Conservation (phyloP, 176 grass and related monocot species). For the Alopecurus myosuroides region DNA sequence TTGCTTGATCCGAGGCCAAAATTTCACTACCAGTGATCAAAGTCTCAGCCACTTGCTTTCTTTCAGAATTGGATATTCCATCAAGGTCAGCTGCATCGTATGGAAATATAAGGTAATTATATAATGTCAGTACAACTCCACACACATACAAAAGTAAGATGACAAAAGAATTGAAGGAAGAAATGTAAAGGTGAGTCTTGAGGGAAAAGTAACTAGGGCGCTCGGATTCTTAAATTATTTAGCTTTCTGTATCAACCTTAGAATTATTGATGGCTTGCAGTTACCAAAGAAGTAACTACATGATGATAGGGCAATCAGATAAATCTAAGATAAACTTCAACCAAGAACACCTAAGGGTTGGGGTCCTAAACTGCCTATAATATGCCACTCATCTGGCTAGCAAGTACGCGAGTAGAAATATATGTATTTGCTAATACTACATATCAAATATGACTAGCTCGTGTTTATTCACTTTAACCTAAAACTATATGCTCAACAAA, state of each 20-base stretch:
- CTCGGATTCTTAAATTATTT: background rate
- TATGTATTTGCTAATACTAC: background rate
- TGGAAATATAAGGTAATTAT: background rate
- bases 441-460: background rate
- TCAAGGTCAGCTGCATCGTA: conserved; percentile 17
- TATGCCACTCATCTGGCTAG: background rate
- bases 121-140: background rate
- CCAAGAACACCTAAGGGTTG: background rate
- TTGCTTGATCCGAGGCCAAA: background rate
- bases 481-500: background rate
- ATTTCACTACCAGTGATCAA: background rate
- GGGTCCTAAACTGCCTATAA: background rate
- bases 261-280: background rate
- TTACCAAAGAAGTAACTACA: background rate
- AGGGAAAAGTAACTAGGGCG: background rate
- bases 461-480: background rate
- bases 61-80: conserved; percentile 24
- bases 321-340: background rate
- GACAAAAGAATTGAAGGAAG: background rate
- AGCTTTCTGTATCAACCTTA: background rate
- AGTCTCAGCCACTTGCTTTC: background rate
- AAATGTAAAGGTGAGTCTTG: background rate
- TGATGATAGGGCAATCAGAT: background rate
- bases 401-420: background rate
- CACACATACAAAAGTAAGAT: background rate